A percentile compares a stretch with the other conserved stretches of the same genome.
These are phyloP conservation scores for Allomyces macrogynus DNA, from an alignment of 192 early-diverging fungal genomes.

Conservation along the genomic window DNA sequence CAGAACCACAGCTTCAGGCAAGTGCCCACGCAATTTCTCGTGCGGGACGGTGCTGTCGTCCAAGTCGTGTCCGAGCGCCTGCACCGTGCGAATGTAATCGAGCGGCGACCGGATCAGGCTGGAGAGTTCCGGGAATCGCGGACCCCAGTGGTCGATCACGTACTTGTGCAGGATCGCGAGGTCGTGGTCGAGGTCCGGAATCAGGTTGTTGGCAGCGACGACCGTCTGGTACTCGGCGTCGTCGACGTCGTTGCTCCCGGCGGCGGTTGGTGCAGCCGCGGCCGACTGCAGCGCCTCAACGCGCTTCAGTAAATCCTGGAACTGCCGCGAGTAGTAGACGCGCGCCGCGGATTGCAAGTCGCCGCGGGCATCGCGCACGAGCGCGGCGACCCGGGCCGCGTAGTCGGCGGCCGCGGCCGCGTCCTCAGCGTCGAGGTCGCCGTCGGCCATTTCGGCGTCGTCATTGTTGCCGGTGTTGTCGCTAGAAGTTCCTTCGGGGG, in stretches of 20 bases:
- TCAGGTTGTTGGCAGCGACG: slow-evolving; percentile 65
- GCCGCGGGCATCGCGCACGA: not conserved
- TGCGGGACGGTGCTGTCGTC: not conserved
- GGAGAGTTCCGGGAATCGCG: slow-evolving; percentile 81
- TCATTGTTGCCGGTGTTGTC: not conserved
- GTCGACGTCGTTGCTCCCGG: slow-evolving; percentile 25
- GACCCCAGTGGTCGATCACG: slow-evolving; percentile 73
- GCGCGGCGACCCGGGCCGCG: not conserved
- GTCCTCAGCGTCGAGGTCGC: not conserved
- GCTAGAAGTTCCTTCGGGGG: too few species aligned
- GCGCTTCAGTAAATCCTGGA: not conserved
- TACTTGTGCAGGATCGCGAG: slow-evolving; percentile 75
- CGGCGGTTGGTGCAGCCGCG: not conserved
- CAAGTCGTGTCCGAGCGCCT: slow-evolving; percentile 4
- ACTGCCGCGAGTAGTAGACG: not conserved
- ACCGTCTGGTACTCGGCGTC: slow-evolving; percentile 77
- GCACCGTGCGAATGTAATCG: slow-evolving; percentile 75
- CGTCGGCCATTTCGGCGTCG: not conserved
- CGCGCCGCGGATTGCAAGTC: not conserved
- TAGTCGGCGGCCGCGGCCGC: not conserved
- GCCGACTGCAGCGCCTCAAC: not conserved
- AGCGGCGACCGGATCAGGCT: slow-evolving; percentile 65
- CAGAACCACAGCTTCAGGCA: not conserved
- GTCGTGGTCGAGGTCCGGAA: slow-evolving; percentile 71
- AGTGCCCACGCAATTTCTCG: not conserved